phyloP scores from a whole-genome alignment of 495 filamentous ascomycete genomes.

The Diplogelasinospora grovesii region DNA sequence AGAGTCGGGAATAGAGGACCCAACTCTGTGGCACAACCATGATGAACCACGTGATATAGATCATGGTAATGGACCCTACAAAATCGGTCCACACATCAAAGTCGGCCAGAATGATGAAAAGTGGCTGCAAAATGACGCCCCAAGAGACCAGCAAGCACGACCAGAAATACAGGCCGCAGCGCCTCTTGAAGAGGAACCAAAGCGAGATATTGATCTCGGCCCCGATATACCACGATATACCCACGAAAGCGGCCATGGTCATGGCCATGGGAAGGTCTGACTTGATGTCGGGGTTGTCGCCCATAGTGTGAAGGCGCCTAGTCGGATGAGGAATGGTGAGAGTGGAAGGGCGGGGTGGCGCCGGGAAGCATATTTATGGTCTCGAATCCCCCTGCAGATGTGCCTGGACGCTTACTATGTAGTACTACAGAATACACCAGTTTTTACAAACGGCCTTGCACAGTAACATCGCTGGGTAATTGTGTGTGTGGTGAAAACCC shows the following conservation, averaged over 20 bases:
- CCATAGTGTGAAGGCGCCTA: background rate
- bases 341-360: too few relatives aligned
- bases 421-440: too few relatives aligned
- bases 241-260: conserved; percentile 48
- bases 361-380: too few relatives aligned
- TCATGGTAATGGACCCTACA: conserved; percentile 22
- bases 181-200: conserved; percentile 49
- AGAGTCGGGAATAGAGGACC: conserved; percentile 36
- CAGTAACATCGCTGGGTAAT: too few relatives aligned
- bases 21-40: conserved; percentile 28
- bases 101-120: conserved; percentile 32
- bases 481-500: too few relatives aligned
- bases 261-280: conserved; percentile 12
- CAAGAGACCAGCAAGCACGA: conserved; percentile 44
- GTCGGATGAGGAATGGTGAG: background rate
- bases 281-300: conserved; percentile 6
- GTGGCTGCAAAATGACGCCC: conserved; percentile 31
- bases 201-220: conserved; percentile 50
- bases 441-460: too few relatives aligned
- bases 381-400: too few relatives aligned
- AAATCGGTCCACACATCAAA: conserved; percentile 21
- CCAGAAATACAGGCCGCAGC: conserved; percentile 54
- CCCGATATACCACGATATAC: conserved; percentile 41
- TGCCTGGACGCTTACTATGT: too few relatives aligned
- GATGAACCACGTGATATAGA: conserved; percentile 27